Base-by-base conservation (phyloP, 495 filamentous ascomycete genomes). In the Penicillium bialowiezense region DNA sequence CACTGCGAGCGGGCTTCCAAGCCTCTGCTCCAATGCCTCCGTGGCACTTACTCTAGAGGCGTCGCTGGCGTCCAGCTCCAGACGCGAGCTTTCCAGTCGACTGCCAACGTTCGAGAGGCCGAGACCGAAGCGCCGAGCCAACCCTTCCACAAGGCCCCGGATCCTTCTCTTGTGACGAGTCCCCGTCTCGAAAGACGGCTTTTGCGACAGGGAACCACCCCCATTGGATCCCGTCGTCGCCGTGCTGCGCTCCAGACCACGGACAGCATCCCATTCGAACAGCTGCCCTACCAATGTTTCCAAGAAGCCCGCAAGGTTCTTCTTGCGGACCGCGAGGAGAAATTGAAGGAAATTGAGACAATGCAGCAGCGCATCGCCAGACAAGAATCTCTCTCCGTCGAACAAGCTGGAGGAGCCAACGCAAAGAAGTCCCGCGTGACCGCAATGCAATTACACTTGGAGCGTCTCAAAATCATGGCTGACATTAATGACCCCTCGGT, bases 401-500 rank as follows among this genome's bases (percentile, higher is more conserved):
- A 80, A 37, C 69, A 79, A 44, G 71, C 81, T 29, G 83, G 82
- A 29, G 82, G 84, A 12, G 79, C 84, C 57, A 59, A 61, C 48
- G 72, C 76, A 46, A 84, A 84, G 68, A 80, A 89, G 66, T 79
- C 73, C 28, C 74, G 82, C 48, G 56, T 96, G 34, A 64, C 68
- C n/a, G 84, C 83, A 37, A 83, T 97, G 82, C 76, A 80, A 56
- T 68, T 78, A 48, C 74, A 90, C 56, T 55, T 97, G 45, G 90
- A 96, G 63, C 65, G 82, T 41, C 74, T 96, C 63, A 95, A 95
- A 79, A 83, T 99, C 21, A 69, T 86, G 54, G 91, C 90, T 5
- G 93, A 99, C 63, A 89, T 96, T 68, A 99, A 99, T 63, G 95
- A 97, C 63, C 93, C 93, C 1, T 41, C 90, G 23, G 89, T 97